Conservation (phyloP, 2,329 filamentous ascomycete species). For the Golovinomyces cichoracearum region DNA sequence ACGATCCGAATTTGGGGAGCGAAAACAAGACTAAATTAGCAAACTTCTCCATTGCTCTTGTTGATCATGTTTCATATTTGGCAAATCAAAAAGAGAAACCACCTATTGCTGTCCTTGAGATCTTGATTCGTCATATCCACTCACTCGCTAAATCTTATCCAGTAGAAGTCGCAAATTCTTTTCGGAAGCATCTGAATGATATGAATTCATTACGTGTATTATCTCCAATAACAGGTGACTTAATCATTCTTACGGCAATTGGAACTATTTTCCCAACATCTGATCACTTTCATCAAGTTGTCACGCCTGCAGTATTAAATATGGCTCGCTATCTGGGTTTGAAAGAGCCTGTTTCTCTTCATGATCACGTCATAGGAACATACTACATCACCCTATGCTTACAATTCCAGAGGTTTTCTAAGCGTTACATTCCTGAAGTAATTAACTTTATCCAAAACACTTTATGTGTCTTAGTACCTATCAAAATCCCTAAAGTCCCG, state of each 20-base stretch:
- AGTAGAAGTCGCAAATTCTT: conserved; percentile 48
- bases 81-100: conserved; percentile 21
- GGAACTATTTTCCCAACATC: conserved; percentile 75
- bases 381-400: conserved; percentile 57
- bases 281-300: conserved; percentile 88
- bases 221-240: conserved; percentile 37
- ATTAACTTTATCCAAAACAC: conserved; percentile 59
- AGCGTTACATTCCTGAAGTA: conserved; percentile 71
- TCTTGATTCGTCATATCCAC: conserved; percentile 67
- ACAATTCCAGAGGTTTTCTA: conserved; percentile 61
- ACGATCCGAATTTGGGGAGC: conserved; percentile 64
- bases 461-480: conserved; percentile 38
- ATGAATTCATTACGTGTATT: conserved; percentile 25
- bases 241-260: conserved; percentile 62
- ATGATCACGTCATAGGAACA: conserved; percentile 45
- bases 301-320: conserved; percentile 69
- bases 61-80: conserved; percentile 32
- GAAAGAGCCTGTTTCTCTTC: conserved; percentile 36
- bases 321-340: conserved; percentile 65
- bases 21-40: conserved; percentile 65
- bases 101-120: conserved; percentile 47
- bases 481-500: conserved; percentile 20
- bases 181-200: conserved; percentile 45
- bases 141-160: conserved; percentile 73
- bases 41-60: conserved; percentile 37